These are phyloP conservation scores for Bolboschoenus planiculmis DNA, from an alignment of 176 grass and related monocot genomes.

Conservation along the genomic window DNA sequence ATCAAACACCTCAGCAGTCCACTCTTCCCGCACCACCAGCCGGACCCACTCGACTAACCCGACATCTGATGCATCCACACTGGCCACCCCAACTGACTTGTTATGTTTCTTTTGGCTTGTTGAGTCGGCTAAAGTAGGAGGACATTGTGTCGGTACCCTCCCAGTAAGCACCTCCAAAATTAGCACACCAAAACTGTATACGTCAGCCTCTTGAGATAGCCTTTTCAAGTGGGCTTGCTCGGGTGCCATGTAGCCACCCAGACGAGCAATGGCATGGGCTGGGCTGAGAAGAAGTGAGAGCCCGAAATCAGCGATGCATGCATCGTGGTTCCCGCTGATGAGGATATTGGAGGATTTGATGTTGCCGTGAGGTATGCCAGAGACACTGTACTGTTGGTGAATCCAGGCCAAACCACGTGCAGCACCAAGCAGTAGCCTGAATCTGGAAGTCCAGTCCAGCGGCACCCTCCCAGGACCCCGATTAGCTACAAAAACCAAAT, in stretches of 20 bases:
- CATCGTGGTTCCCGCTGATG: slow-evolving; percentile 39
- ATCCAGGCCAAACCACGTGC: slow-evolving; percentile 55
- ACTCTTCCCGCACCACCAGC: slow-evolving; percentile 79
- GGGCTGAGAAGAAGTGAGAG: slow-evolving; percentile 56
- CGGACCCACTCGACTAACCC: slow-evolving; percentile 43
- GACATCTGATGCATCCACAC: background rate
- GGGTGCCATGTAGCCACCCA: slow-evolving; percentile 53
- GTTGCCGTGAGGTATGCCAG: slow-evolving; percentile 56
- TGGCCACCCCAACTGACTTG: background rate
- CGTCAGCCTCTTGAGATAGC: slow-evolving; percentile 68
- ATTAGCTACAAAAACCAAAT: slow-evolving; percentile 27
- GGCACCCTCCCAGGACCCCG: slow-evolving; percentile 36
- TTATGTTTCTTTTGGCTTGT: slow-evolving; percentile 19
- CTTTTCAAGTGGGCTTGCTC: slow-evolving; percentile 45
- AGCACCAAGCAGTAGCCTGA: slow-evolving; percentile 42
- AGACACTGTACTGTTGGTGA: slow-evolving; percentile 45
- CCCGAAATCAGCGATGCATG: slow-evolving; percentile 56
- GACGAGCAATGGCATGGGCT: slow-evolving; percentile 38
- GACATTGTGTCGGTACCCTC: slow-evolving; percentile 35
- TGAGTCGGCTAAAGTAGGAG: slow-evolving; percentile 6
- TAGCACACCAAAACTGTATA: slow-evolving; percentile 73
- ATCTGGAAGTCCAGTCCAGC: slow-evolving; percentile 59
- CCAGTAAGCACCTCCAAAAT: slow-evolving; percentile 67
- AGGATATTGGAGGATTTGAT: slow-evolving; percentile 75
- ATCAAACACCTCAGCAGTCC: slow-evolving; percentile 83